A percentile compares a stretch with the other conserved stretches of the same genome.
Conservation (phyloP, 306 rosid species). For the Sicyos edulis region DNA sequence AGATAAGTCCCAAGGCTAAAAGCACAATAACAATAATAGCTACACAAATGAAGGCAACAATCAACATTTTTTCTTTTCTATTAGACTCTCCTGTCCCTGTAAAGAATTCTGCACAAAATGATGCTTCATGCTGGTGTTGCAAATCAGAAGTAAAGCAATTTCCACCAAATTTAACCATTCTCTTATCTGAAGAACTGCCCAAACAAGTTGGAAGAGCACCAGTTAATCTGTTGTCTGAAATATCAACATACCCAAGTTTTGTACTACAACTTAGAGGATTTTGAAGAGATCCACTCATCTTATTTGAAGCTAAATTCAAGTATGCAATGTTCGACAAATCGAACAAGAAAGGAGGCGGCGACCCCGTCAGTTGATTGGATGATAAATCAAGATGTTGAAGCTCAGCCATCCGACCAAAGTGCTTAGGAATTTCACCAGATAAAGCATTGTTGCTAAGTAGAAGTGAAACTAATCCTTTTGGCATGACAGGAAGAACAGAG, state of each 20-base stretch:
- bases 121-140: constrained; percentile 44
- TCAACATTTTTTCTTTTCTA: constrained; percentile 34
- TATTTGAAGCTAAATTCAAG: constrained; percentile 61
- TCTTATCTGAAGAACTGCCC: constrained; percentile 39
- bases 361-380: constrained; percentile 47
- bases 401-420: constrained; percentile 48
- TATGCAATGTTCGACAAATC: constrained; percentile 59
- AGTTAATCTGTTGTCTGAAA: constrained; percentile 61
- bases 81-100: constrained; percentile 29
- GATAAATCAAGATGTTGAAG: constrained; percentile 88
- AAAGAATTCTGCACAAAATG: constrained; percentile 56
- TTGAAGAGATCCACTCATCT: constrained; percentile 53
- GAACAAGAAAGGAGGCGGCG: constrained; percentile 51
- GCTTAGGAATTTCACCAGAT: constrained; percentile 64
- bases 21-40: constrained; percentile 37
- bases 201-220: constrained; percentile 76
- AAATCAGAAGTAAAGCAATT: constrained; percentile 56
- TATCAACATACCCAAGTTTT: constrained; percentile 74
- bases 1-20: constrained; percentile 38
- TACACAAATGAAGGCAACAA: constrained; percentile 36
- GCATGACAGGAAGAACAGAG: constrained; percentile 64
- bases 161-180: constrained; percentile 49
- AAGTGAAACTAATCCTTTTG: constrained; percentile 46
- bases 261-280: constrained; percentile 46
- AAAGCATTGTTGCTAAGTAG: constrained; percentile 59